Evolutionary conservation across 176 grass and related monocot species (phyloP).

Genomic region (Bolboschoenus planiculmis): DNA sequence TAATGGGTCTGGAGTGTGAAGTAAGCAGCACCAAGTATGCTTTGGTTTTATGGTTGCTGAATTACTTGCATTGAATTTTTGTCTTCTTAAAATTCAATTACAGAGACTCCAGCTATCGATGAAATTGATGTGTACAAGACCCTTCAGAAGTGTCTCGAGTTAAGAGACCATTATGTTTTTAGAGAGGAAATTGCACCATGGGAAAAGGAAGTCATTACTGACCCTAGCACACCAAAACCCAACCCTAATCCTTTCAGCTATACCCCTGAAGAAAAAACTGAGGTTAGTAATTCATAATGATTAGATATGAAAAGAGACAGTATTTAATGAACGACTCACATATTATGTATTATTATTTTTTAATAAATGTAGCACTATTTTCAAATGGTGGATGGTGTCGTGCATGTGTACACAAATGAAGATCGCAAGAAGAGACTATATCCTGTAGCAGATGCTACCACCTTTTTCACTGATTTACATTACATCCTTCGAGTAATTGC

Average conservation of each 20-base stretch:
- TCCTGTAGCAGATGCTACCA: conserved; percentile 86
- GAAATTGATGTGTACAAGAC: conserved; percentile 94
- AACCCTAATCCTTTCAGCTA: conserved; percentile 82
- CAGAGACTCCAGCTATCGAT: conserved; percentile 70
- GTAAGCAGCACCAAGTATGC: background rate
- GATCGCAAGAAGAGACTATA: conserved; percentile 73
- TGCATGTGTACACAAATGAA: conserved; percentile 75
- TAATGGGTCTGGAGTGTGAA: background rate
- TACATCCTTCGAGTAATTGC: conserved; percentile 79
- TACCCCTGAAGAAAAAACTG: conserved; percentile 58
- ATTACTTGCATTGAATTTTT: background rate
- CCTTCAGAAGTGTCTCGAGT: conserved; percentile 83
- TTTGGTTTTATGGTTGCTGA: conserved; percentile 1
- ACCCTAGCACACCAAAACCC: conserved; percentile 94
- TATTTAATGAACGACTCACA: background rate
- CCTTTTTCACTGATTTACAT: conserved; percentile 98
- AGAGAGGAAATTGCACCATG: conserved; percentile 79
- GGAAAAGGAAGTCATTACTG: conserved; percentile 97
- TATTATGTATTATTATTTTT: conserved; percentile 14
- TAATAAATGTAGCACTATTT: conserved; percentile 63
- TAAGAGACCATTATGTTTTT: conserved; percentile 78
- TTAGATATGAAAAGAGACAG: background rate
- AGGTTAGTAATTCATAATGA: conserved; percentile 34
- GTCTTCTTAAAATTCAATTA: conserved; percentile 22
- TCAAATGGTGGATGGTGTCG: conserved; percentile 88